Conservation (phyloP, 140 eudicot genomes). For the Stevia rebaudiana region DNA sequence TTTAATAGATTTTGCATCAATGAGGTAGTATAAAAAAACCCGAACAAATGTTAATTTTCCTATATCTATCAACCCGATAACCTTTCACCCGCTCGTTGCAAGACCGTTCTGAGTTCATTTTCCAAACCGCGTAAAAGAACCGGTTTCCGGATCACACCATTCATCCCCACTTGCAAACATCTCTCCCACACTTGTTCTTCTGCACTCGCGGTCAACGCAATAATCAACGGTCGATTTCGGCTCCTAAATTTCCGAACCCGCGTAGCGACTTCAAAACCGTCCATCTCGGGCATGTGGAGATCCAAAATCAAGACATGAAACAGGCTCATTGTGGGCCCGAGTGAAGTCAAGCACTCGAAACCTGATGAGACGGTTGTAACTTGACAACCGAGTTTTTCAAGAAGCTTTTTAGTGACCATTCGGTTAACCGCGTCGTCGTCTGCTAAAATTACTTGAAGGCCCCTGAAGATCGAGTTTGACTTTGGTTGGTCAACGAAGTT, state of each 20-base stretch:
- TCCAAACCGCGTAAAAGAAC: slow-evolving; percentile 64
- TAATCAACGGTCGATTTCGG: slow-evolving; percentile 63
- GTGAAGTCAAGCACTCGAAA: slow-evolving; percentile 54
- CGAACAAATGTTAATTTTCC: slow-evolving; percentile 26
- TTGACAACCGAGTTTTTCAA: slow-evolving; percentile 74
- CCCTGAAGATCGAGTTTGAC: slow-evolving; percentile 60
- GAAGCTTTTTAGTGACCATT: slow-evolving; percentile 70
- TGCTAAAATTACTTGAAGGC: slow-evolving; percentile 62
- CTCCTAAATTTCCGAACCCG: slow-evolving; percentile 61
- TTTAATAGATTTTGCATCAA: slow-evolving; percentile 23
- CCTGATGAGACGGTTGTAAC: slow-evolving; percentile 73
- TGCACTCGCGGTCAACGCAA: slow-evolving; percentile 73
- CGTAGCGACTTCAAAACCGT: slow-evolving; percentile 74
- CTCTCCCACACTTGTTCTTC: slow-evolving; percentile 74
- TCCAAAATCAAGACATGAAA: slow-evolving; percentile 58
- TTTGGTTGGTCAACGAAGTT: slow-evolving; percentile 37
- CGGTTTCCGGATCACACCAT: slow-evolving; percentile 73
- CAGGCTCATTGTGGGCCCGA: slow-evolving; percentile 47
- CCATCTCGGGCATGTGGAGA: slow-evolving; percentile 92
- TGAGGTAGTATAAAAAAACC: slow-evolving; percentile 23
- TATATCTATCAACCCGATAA: slow-evolving; percentile 28
- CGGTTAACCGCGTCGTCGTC: slow-evolving; percentile 70
- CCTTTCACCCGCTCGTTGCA: slow-evolving; percentile 51
- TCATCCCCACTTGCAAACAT: slow-evolving; percentile 76
- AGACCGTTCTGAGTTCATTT: slow-evolving; percentile 53